Evolutionary conservation across 768 basidiomycete genomes (phyloP).

Genomic region (Auriscalpium microsporum): DNA sequence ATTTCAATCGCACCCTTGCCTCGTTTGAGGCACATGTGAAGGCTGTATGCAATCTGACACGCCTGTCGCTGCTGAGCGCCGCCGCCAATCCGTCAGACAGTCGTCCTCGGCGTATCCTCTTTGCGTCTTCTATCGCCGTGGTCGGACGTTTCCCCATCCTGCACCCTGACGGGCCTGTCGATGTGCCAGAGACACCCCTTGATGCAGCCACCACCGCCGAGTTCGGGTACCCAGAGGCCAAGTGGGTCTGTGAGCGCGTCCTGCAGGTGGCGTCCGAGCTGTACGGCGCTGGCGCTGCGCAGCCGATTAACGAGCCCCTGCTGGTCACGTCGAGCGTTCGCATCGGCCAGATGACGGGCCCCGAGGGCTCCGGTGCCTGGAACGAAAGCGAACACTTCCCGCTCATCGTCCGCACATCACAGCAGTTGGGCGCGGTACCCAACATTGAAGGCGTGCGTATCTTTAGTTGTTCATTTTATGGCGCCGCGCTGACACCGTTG

Average conservation of each 20-base stretch:
- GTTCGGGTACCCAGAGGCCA: conserved; percentile 29
- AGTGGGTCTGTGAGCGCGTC: conserved; percentile 31
- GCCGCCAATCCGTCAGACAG: background rate
- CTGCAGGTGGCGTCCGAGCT: conserved; percentile 22
- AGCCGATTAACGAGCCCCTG: conserved; percentile 3
- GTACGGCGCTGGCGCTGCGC: conserved; percentile 13
- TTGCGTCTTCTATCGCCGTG: conserved; percentile 25
- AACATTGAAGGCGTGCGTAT: conserved; percentile 23
- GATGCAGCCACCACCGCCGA: conserved; percentile 20
- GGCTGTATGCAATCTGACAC: conserved; percentile 1
- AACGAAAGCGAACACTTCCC: conserved; percentile 32
- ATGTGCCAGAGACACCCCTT: conserved; percentile 27
- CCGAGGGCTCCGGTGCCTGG: conserved; percentile 30
- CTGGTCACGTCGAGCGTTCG: conserved; percentile 23
- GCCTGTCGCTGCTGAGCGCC: conserved; percentile 2
- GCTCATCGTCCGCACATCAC: conserved; percentile 25
- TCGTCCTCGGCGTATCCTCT: conserved; percentile 14
- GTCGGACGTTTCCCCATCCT: conserved; percentile 25
- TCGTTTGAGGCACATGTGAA: conserved; percentile 9
- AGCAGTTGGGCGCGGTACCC: conserved; percentile 23
- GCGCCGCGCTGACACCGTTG: background rate
- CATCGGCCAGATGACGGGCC: conserved; percentile 31
- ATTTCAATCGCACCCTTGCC: conserved; percentile 12
- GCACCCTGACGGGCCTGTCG: conserved; percentile 20
- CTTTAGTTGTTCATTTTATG: background rate